Base-by-base conservation (phyloP, 805 yeast genomes). In the Metschnikowia bowlesiae region DNA sequence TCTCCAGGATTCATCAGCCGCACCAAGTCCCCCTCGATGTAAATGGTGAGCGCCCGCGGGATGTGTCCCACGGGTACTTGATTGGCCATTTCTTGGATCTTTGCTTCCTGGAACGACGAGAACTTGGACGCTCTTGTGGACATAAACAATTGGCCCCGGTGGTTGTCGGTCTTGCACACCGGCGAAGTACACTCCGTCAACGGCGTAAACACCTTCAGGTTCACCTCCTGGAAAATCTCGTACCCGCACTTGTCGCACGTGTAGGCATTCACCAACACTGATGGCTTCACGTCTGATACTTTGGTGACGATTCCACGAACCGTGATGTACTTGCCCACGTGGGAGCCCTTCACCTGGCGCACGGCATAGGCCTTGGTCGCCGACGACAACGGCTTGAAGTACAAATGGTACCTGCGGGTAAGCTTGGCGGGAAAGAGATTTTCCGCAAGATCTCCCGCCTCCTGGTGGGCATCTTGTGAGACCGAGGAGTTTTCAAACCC, bases 31-130 rank as follows among this genome's bases (percentile, higher is more conserved):
- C 99, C 99, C 61, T 87, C 88, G n/a, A 92, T 83, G 65, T 92
- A 96, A 49, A 92, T 79, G 13, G 85, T 81, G 55, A 94, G 74
- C 31, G 89, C 73, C 62, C 99, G 81, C 44, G 99, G 99, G 55
- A 94, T 94, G 67, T 92, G 97, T 47, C 99, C 99, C 30, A 91
- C 92, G 0, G 99, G 99, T 14, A 94, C 99, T 71, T 94, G 99
- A 57, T 85, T 85, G 4, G 98, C 88, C 65, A 92, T 74, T 69
- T 94, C 99, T 73, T 94, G 99, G 54, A 94, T 78, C 62, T 89
- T 85, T 49, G 91, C 94, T 62, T 94, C 99, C 72, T 94, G 99
- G 77, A 91, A 94, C 6, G 96, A 88, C 48, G 86, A 78, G 63
- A 95, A 94, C 70, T 94, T 94, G 32, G 97, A 90, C 2, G 99